Conservation (phyloP, 2,329 filamentous ascomycete genomes). For the Ambrosiella beaveri region DNA sequence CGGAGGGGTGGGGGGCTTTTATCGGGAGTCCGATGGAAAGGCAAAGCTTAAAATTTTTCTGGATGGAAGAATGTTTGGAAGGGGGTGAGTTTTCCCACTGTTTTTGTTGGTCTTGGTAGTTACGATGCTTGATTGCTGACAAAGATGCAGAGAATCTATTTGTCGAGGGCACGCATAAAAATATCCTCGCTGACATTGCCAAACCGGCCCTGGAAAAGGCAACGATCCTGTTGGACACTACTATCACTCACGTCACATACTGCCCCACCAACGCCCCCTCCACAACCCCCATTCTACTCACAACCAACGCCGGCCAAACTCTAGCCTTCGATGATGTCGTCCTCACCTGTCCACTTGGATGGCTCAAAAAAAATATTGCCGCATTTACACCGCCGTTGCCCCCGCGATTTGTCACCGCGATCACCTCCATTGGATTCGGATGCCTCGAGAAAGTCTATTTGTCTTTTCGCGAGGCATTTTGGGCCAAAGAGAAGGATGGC, state of each 20-base stretch:
- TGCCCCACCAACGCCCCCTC: not conserved
- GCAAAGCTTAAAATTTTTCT: conserved; percentile 61
- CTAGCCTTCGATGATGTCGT: conserved; percentile 50
- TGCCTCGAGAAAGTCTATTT: conserved; percentile 55
- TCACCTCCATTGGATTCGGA: conserved; percentile 50
- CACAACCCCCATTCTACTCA: not conserved
- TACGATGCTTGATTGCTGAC: conserved; percentile 26
- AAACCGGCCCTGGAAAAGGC: conserved; percentile 35
- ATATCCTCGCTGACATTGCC: conserved; percentile 40
- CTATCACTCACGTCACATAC: conserved; percentile 2
- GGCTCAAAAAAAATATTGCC: conserved; percentile 41
- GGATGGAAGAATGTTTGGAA: conserved; percentile 62
- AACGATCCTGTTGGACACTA: conserved; percentile 23
- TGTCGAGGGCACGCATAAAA: conserved; percentile 40
- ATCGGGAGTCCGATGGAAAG: conserved; percentile 45
- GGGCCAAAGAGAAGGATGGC: conserved; percentile 24
- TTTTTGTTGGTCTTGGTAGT: conserved; percentile 33
- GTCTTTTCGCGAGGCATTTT: conserved; percentile 61
- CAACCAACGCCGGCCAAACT: conserved; percentile 1
- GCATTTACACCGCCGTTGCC: conserved; percentile 44
- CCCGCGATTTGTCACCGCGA: conserved; percentile 37
- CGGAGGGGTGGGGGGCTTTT: conserved; percentile 54
- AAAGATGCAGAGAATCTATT: conserved; percentile 36
- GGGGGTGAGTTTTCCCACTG: conserved; percentile 30
- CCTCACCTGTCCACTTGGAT: conserved; percentile 50